Percentiles rank a stretch among this genome's conserved stretches.
These are phyloP conservation scores for Podila epicladia DNA, from an alignment of 192 early-diverging fungal genomes.

Conservation along the genomic window DNA sequence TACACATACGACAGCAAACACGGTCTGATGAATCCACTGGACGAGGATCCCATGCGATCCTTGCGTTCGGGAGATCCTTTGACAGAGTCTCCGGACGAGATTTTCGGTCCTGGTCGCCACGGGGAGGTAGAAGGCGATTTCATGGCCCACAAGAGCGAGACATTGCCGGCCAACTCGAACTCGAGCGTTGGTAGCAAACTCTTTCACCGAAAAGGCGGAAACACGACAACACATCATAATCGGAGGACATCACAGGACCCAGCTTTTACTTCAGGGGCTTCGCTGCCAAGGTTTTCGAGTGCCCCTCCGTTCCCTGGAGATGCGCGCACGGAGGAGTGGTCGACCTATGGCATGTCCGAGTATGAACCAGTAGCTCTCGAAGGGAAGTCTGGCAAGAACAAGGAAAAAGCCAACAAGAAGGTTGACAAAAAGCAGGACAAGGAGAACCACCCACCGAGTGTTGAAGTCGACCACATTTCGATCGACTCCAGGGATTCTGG, in stretches of 20 bases:
- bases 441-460: not conserved
- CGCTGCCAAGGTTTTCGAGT: not conserved
- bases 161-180: not conserved
- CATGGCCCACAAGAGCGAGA: not conserved
- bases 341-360: slow-evolving; percentile 32
- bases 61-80: not conserved
- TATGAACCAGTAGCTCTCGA: slow-evolving; percentile 19
- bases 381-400: slow-evolving; percentile 17
- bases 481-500: slow-evolving; percentile 42
- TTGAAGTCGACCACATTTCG: slow-evolving; percentile 14
- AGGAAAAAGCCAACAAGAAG: slow-evolving; percentile 14
- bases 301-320: slow-evolving; percentile 1
- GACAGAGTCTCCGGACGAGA: slow-evolving; percentile 9
- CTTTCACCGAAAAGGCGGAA: not conserved
- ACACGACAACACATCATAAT: not conserved
- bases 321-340: slow-evolving; percentile 28
- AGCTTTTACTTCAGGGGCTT: slow-evolving; percentile 8
- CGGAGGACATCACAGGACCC: slow-evolving; percentile 27
- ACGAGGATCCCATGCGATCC: slow-evolving; percentile 31
- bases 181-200: not conserved
- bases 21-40: not conserved
- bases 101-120: not conserved
- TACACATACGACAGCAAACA: slow-evolving; percentile 20
- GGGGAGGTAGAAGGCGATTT: not conserved
- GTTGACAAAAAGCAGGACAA: not conserved